Conservation (phyloP, 768 basidiomycete species). For the Tylopilus vinaceipallidus region DNA sequence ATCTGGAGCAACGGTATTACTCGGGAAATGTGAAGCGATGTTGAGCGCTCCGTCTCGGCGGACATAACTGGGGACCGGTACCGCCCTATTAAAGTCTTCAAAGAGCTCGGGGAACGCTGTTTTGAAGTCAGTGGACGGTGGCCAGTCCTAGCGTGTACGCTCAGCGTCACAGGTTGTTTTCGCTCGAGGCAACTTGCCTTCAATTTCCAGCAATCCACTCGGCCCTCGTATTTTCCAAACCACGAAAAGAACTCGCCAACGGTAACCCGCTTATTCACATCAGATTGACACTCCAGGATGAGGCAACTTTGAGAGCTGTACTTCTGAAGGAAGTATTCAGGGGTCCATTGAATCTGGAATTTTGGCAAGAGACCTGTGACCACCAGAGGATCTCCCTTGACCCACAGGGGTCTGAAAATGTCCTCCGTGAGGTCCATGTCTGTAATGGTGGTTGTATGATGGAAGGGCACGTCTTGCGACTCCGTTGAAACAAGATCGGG, state of each 20-base stretch:
- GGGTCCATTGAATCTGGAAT: constrained; percentile 76
- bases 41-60: constrained; percentile 87
- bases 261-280: constrained; percentile 57
- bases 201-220: constrained; percentile 66
- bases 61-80: constrained; percentile 90
- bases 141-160: constrained; percentile 73
- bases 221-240: constrained; percentile 68
- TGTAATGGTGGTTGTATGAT: constrained; percentile 44
- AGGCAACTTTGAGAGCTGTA: constrained; percentile 63
- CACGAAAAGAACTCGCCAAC: constrained; percentile 76
- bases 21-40: constrained; percentile 85
- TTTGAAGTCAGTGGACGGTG: constrained; percentile 82
- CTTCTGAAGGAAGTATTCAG: constrained; percentile 72
- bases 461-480: constrained; percentile 41
- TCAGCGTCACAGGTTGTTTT: constrained; percentile 4
- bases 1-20: constrained; percentile 75
- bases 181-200: constrained; percentile 49
- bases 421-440: constrained; percentile 53
- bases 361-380: constrained; percentile 63
- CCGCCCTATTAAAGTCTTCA: constrained; percentile 77
- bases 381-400: constrained; percentile 70
- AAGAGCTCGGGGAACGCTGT: constrained; percentile 80
- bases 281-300: constrained; percentile 81
- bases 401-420: constrained; percentile 71
- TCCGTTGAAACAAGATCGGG: constrained; percentile 7